Evolutionary conservation across 2,329 filamentous ascomycete genomes (phyloP).

Genomic region (Fusarium mangiferae): DNA sequence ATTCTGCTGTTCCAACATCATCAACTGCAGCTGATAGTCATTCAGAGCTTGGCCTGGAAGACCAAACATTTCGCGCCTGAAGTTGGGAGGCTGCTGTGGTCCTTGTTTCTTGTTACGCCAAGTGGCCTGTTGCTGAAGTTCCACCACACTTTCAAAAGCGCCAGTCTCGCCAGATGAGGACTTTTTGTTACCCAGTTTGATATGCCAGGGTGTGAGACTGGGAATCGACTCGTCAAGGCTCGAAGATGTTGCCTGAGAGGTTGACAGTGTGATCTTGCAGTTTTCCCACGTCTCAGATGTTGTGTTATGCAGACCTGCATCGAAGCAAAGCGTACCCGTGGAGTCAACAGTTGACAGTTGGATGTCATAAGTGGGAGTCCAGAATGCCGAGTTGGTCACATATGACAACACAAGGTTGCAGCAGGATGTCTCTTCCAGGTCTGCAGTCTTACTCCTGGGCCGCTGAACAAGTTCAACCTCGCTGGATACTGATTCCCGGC

Average conservation of each 20-base stretch:
- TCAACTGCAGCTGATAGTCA: constrained; percentile 89
- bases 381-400: constrained; percentile 66
- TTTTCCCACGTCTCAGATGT: constrained; percentile 73
- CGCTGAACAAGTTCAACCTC: constrained; percentile 60
- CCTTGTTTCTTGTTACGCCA: constrained; percentile 50
- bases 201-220: constrained; percentile 64
- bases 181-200: constrained; percentile 57
- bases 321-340: constrained; percentile 66
- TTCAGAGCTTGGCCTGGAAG: not conserved
- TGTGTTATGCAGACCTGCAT: constrained; percentile 69
- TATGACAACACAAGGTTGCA: constrained; percentile 68
- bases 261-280: constrained; percentile 70
- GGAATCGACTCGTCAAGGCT: constrained; percentile 67
- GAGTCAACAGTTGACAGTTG: constrained; percentile 66
- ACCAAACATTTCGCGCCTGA: constrained; percentile 21
- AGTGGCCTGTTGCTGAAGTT: constrained; percentile 47
- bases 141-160: constrained; percentile 54
- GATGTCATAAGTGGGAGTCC: constrained; percentile 71
- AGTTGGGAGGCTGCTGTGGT: constrained; percentile 47
- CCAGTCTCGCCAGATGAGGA: constrained; percentile 27
- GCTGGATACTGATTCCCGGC: constrained; percentile 62
- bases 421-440: constrained; percentile 20
- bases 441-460: constrained; percentile 47
- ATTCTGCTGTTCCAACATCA: constrained; percentile 87
- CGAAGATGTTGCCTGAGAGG: constrained; percentile 68